These are phyloP conservation scores for Recurvomyces mirabilis DNA, from an alignment of 495 filamentous ascomycete genomes.

Conservation along the genomic window DNA sequence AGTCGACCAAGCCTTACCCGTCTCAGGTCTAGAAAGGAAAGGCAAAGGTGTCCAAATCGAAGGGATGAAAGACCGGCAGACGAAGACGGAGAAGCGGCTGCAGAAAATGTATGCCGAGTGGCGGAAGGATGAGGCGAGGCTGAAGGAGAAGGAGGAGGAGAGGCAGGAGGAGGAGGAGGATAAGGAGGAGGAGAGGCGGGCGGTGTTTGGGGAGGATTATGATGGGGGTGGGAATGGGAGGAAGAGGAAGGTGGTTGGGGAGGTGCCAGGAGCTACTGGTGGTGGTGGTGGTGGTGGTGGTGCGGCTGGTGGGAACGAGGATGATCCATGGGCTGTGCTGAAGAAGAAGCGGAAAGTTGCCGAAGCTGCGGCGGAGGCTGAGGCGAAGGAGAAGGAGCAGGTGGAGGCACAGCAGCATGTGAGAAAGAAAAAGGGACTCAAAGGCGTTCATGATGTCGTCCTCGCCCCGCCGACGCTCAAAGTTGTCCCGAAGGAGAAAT, in stretches of 20 bases:
- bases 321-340: conserved; percentile 76
- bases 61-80: conserved; percentile 46
- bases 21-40: conserved; percentile 39
- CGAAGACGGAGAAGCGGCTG: conserved; percentile 74
- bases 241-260: conserved; percentile 30
- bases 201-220: conserved; percentile 37
- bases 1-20: conserved; percentile 74
- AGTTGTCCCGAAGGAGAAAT: conserved; percentile 51
- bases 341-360: conserved; percentile 37
- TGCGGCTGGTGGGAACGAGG: conserved; percentile 38
- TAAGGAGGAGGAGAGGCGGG: conserved; percentile 43
- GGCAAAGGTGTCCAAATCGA: conserved; percentile 31
- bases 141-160: conserved; percentile 48
- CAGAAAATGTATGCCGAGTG: conserved; percentile 70
- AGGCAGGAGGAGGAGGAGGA: conserved; percentile 53
- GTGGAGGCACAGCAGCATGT: conserved; percentile 40
- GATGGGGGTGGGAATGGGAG: conserved; percentile 40
- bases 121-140: conserved; percentile 54
- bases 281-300: too few species aligned
- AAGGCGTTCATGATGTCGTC: conserved; percentile 65
- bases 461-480: conserved; percentile 69
- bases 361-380: conserved; percentile 17
- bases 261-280: too few species aligned
- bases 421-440: conserved; percentile 32
- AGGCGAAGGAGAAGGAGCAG: conserved; percentile 43